These are phyloP conservation scores for Thalassiosira hispida DNA, from an alignment of 352 stramenopile species.

Conservation along the genomic window DNA sequence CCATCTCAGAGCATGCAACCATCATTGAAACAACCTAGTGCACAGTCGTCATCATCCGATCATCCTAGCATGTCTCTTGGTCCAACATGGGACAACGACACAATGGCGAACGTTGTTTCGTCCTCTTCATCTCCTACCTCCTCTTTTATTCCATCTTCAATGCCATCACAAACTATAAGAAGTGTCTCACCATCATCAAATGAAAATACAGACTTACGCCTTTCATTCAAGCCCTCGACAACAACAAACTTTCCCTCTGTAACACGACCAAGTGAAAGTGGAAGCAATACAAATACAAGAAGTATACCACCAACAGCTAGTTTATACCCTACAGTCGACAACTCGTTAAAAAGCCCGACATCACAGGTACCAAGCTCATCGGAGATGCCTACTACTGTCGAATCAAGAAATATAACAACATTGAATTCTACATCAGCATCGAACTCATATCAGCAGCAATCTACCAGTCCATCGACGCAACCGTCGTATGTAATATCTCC, in stretches of 20 bases:
- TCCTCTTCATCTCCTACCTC: neutral
- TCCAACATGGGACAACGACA: too few relatives aligned
- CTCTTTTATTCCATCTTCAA: neutral
- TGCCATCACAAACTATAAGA: too few relatives aligned
- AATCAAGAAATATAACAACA: neutral
- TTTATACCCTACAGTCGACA: neutral
- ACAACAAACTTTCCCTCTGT: neutral
- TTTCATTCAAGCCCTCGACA: neutral
- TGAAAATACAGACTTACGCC: neutral
- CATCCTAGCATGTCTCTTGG: too few relatives aligned
- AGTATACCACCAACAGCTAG: neutral
- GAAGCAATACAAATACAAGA: neutral
- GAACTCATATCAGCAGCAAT: neutral
- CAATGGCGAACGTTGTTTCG: too few relatives aligned
- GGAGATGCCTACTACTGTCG: too few relatives aligned
- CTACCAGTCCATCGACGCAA: neutral
- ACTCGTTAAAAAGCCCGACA: neutral
- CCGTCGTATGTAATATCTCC: too few relatives aligned
- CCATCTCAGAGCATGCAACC: neutral
- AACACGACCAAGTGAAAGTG: neutral
- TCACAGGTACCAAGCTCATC: neutral
- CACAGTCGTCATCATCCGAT: neutral
- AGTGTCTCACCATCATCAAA: too few relatives aligned
- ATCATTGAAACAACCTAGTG: neutral
- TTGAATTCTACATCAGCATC: neutral